A percentile compares a stretch with the other conserved stretches of the same genome.
Evolutionary conservation across 1,139 yeast genomes (phyloP).

Genomic region (Meyerozyma smithsonii): DNA sequence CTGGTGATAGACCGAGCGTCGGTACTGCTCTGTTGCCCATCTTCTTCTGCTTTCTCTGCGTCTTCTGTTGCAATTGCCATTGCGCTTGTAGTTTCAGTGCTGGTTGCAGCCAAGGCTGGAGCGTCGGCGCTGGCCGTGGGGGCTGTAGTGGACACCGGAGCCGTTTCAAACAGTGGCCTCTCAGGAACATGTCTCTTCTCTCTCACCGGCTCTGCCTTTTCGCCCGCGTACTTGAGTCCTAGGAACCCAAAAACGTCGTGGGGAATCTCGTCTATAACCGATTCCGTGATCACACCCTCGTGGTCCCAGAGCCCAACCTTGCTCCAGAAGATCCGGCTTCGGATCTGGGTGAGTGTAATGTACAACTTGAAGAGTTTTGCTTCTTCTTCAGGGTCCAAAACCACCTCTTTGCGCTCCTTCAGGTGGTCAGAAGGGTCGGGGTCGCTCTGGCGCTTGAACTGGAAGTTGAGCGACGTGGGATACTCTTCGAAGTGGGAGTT

Average conservation of each 20-base stretch:
- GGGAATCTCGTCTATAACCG: slow-evolving; percentile 1
- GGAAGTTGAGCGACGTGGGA: slow-evolving; percentile 13
- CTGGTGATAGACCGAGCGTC: not conserved
- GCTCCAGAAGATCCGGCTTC: slow-evolving; percentile 70
- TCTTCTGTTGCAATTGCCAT: not conserved
- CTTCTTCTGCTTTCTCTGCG: too few relatives aligned
- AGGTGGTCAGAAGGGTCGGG: not conserved
- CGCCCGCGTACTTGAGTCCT: not conserved
- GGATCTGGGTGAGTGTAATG: slow-evolving; percentile 23
- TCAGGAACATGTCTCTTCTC: not conserved
- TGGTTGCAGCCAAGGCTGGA: not conserved
- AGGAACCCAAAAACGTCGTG: not conserved
- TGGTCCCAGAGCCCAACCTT: slow-evolving; percentile 65
- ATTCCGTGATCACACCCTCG: slow-evolving; percentile 1
- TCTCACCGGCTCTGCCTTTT: not conserved
- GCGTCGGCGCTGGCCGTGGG: not conserved
- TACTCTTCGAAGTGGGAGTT: slow-evolving; percentile 21
- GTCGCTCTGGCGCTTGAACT: slow-evolving; percentile 17
- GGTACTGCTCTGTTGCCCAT: not conserved
- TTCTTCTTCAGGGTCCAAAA: slow-evolving; percentile 15
- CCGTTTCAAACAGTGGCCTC: too few relatives aligned
- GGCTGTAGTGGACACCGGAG: too few relatives aligned
- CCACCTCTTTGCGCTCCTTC: slow-evolving; percentile 8
- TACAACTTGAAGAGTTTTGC: slow-evolving; percentile 20
- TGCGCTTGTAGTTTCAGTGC: not conserved